Evolutionary conservation across 495 filamentous ascomycete species (phyloP), one percentile per base, ranked within the genome.

Genomic region (Sordaria brevicollis): DNA sequence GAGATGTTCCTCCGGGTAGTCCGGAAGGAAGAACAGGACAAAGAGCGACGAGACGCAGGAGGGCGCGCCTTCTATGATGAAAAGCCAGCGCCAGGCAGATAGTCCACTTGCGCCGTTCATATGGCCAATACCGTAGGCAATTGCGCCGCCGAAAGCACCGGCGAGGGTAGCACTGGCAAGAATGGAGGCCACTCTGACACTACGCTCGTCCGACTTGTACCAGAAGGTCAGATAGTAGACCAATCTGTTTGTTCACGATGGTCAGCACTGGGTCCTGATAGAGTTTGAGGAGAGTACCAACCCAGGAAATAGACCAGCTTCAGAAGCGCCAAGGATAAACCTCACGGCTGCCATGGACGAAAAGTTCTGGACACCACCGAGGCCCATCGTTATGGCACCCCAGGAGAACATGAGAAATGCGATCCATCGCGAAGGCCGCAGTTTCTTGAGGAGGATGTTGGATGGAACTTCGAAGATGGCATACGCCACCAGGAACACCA

Each of bases 401-500:
- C 90, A 93, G 33, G 84, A 80, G 41, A 90, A 74, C 88, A 91
- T 91, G 34, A 91, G 80, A 67, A 89, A 87, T 0, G 89, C 86
- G 25, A 92, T 84, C 87, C 89, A 92, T 71, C 86, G 78, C 70
- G 86, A 88, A 9, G 90, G 90, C 21, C 81, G 84, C 34, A 91
- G 81, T 72, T 88, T 90, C 78, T 91, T 91, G 41, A 92, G 78
- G 17, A 90, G 78, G 74, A 89, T 87, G 70, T 93, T 93, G n/a
- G 87, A 89, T 0, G 90, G 89, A 1, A 92, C 89, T 75, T 91
- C 89, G 72, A 91, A 90, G 1, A 87, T 69, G 38, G 84, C 87
- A 71, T 92, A 93, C 15, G 86, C 89, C 11, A 93, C 85, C 0
- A 92, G 79, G 73, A 92, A 92, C 11, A 92, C 83, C 86, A 90